Evolutionary conservation across 495 filamentous ascomycete genomes (phyloP).

Genomic region (Penicillium psychrofluorescens): DNA sequence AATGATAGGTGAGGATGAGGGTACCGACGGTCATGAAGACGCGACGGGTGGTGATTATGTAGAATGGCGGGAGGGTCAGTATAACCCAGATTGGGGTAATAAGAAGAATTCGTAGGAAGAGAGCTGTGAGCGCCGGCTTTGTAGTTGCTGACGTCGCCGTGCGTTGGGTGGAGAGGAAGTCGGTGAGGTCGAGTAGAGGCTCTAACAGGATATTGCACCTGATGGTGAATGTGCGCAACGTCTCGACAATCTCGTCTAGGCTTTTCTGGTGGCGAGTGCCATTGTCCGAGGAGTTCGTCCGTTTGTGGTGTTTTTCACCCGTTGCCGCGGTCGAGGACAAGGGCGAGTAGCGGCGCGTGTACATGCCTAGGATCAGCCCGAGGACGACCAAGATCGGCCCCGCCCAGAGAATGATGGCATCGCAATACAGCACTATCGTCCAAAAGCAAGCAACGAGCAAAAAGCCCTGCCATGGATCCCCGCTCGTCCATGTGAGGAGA

Average conservation of each 20-base stretch:
- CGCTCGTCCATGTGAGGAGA: constrained; percentile 85
- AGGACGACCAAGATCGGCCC: constrained; percentile 79
- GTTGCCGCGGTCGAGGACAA: constrained; percentile 78
- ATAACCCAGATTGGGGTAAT: constrained; percentile 82
- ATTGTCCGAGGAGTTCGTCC: constrained; percentile 47
- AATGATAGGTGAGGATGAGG: constrained; percentile 81
- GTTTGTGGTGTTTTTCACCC: constrained; percentile 46
- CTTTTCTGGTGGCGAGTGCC: constrained; percentile 70
- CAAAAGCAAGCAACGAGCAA: constrained; percentile 78
- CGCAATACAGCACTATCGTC: constrained; percentile 78
- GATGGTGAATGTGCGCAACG: constrained; percentile 76
- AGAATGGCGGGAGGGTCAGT: constrained; percentile 71
- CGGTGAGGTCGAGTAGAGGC: constrained; percentile 78
- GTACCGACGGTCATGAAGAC: constrained; percentile 76
- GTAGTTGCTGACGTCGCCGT: constrained; percentile 91
- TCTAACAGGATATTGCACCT: constrained; percentile 89
- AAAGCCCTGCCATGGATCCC: constrained; percentile 95
- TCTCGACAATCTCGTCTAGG: constrained; percentile 94
- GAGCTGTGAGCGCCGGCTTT: constrained; percentile 76
- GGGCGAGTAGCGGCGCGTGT: constrained; percentile 80
- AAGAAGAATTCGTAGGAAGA: constrained; percentile 83
- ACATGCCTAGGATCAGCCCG: constrained; percentile 83
- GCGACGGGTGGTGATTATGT: constrained; percentile 80
- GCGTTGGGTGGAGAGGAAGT: constrained; percentile 86
- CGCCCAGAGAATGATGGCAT: constrained; percentile 65